A percentile compares a stretch with the other conserved stretches of the same genome.
These are phyloP conservation scores for Tolypocladium endophyticum DNA, from an alignment of 2,329 filamentous ascomycete genomes.

Conservation along the genomic window DNA sequence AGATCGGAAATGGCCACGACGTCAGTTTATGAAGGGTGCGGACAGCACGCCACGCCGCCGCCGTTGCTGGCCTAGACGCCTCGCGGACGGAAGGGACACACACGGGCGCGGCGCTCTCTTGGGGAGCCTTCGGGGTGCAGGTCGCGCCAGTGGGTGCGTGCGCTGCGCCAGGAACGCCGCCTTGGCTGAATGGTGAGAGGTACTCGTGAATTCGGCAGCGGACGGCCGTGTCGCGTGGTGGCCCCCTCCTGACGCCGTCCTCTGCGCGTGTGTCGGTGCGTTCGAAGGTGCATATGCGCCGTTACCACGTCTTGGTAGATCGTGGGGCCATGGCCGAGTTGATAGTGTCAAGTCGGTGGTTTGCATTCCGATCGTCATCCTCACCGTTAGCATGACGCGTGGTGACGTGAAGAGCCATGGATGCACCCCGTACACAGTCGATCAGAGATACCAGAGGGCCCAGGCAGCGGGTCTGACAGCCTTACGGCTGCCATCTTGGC, in stretches of 20 bases:
- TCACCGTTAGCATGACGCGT: neutral
- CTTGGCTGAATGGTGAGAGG: neutral
- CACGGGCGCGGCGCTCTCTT: neutral
- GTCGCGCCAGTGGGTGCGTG: neutral
- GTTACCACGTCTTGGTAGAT: neutral
- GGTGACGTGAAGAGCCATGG: neutral
- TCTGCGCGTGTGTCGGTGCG: neutral
- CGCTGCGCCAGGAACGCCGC: neutral
- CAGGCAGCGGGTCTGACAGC: neutral
- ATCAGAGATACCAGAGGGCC: neutral
- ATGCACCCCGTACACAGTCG: neutral
- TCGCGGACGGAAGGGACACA: neutral
- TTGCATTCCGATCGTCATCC: neutral
- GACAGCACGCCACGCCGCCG: neutral
- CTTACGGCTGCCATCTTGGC: neutral
- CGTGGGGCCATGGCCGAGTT: neutral
- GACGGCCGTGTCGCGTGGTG: neutral
- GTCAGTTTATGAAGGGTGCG: neutral
- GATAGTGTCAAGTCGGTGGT: neutral
- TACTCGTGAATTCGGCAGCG: neutral
- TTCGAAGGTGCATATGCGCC: neutral
- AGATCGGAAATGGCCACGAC: neutral
- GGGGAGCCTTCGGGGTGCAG: neutral
- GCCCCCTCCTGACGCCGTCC: neutral
- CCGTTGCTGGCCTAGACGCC: neutral